Evolutionary conservation across 2,329 filamentous ascomycete genomes (phyloP), one percentile per base, ranked within the genome.

Genomic region (Venturia asperata): DNA sequence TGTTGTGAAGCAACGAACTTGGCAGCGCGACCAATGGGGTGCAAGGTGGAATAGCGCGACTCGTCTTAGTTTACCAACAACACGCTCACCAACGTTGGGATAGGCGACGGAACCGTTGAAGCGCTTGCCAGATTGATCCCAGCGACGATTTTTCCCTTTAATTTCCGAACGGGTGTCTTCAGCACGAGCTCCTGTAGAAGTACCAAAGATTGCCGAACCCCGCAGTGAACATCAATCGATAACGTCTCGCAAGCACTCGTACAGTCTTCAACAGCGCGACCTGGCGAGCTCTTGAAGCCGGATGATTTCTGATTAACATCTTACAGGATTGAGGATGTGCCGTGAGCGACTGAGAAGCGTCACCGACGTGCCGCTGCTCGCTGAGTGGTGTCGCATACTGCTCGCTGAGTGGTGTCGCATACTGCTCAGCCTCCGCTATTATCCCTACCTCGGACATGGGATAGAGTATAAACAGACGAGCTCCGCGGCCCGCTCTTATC

Each of bases 401-500:
- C 47, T 49, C 45, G n/a, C 45, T 47, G 19, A 9, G 10, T 24
- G n/a, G 11, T 49, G 21, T 15, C 47, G 21, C 47, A 27, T 15
- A 27, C 21, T 49, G 47, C 47, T 49, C 45, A 45, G 42, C 42
- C 47, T 52, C 47, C 47, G 47, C 47, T 52, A 2, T 55, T 10
- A 55, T 55, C 49, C 49, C 27, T 34, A 56, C 52, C 52, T 34
- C 30, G 52, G 27, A 58, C 52, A 58, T 58, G 52, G 52, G 27
- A 37, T 37, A 37, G 30, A 58, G 52, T 58, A 11, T 34, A 39
- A 58, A 37, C 52, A 58, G 52, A 37, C 19, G 19, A 17, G 19
- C 52, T 58, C 37, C 15, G 52, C 27, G 30, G 52, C 27, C 47
- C 47, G 47, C 47, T 52, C 52, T 58, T 58, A 58, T 58, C 52